Conservation (phyloP, 1,284 basidiomycete species). For the Cutaneotrichosporon cavernicola region DNA sequence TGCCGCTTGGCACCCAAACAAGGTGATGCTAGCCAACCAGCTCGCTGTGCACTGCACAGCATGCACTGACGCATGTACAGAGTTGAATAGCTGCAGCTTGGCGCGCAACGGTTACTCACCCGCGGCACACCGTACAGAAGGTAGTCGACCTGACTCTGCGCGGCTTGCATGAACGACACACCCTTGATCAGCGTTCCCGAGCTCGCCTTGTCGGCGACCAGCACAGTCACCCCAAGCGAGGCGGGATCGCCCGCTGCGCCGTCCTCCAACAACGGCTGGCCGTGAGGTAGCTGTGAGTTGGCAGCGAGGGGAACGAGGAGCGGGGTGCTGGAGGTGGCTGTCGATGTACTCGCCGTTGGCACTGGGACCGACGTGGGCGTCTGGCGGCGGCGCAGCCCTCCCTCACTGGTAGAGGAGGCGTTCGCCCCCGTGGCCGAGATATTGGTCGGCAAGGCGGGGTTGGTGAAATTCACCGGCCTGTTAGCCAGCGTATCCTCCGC, state of each 20-base stretch:
- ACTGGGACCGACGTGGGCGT: conserved; percentile 1
- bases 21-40: neutral
- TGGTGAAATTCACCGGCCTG: conserved; percentile 25
- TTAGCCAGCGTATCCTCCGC: conserved; percentile 54
- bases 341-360: neutral
- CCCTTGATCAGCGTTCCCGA: conserved; percentile 42
- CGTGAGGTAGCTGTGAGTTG: conserved; percentile 17
- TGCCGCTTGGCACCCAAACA: neutral
- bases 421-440: neutral
- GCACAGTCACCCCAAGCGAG: conserved; percentile 72
- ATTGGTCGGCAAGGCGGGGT: neutral
- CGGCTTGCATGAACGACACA: conserved; percentile 66
- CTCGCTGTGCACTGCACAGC: neutral
- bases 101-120: conserved; percentile 29
- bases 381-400: conserved; percentile 9
- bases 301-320: conserved; percentile 16
- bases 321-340: conserved; percentile 1
- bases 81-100: no score
- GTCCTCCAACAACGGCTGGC: conserved; percentile 47
- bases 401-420: neutral
- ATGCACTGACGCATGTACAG: neutral
- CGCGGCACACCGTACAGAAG: conserved; percentile 65
- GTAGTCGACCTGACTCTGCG: conserved; percentile 68
- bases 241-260: conserved; percentile 78
- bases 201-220: conserved; percentile 60